These are phyloP conservation scores for Neopestalotiopsis rosae DNA, from an alignment of 2,329 filamentous ascomycete genomes.

Conservation along the genomic window DNA sequence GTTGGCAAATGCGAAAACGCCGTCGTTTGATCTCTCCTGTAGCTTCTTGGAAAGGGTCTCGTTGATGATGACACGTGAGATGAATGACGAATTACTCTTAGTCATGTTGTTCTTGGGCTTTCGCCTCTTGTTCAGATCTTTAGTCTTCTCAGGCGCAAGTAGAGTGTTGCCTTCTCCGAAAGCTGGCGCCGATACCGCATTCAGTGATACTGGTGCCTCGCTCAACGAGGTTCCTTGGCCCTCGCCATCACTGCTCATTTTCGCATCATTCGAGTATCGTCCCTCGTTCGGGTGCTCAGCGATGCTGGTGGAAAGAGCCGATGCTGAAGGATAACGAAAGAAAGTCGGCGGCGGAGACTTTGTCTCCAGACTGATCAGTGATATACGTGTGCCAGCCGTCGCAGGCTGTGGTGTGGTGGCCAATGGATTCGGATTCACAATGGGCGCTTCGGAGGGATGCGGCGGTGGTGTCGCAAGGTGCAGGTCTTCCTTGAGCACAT, in stretches of 20 bases:
- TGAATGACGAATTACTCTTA: slow-evolving; percentile 98
- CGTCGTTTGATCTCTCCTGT: slow-evolving; percentile 77
- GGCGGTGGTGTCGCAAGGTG: slow-evolving; percentile 92
- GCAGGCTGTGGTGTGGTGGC: slow-evolving; percentile 85
- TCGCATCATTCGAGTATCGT: slow-evolving; percentile 64
- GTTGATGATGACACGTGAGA: slow-evolving; percentile 93
- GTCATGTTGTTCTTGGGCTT: slow-evolving; percentile 99
- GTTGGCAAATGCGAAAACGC: slow-evolving; percentile 90
- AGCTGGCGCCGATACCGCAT: slow-evolving; percentile 59
- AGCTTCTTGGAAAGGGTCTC: slow-evolving; percentile 81
- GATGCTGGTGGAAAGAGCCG: slow-evolving; percentile 58
- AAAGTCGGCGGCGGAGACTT: slow-evolving; percentile 58
- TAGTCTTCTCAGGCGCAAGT: slow-evolving; percentile 66
- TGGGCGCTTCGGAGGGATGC: slow-evolving; percentile 90
- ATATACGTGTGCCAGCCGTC: slow-evolving; percentile 82
- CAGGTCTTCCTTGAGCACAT: slow-evolving; percentile 87
- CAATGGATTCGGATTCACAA: slow-evolving; percentile 88
- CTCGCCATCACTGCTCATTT: slow-evolving; percentile 61
- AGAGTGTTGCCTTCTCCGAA: slow-evolving; percentile 89
- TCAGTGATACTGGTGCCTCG: slow-evolving; percentile 49
- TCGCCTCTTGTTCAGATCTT: slow-evolving; percentile 78
- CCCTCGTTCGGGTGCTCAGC: slow-evolving; percentile 67
- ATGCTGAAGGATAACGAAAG: slow-evolving; percentile 59
- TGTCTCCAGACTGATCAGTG: slow-evolving; percentile 75
- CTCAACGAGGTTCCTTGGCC: slow-evolving; percentile 59